phyloP scores from a whole-genome alignment of 768 basidiomycete species.

The Aureoboletus auriporus region DNA sequence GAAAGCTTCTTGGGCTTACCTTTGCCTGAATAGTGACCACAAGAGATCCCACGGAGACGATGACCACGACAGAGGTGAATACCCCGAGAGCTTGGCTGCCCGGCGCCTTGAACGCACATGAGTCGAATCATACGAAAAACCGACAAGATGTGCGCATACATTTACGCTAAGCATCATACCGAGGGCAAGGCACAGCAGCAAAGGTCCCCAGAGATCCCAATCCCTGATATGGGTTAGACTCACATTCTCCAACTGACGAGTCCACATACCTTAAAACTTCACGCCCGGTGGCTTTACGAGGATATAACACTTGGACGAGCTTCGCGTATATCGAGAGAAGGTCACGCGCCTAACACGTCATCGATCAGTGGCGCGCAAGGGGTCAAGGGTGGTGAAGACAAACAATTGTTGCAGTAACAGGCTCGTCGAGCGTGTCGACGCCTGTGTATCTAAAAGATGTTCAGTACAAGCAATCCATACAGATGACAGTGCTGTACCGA shows the following conservation, averaged over 20 bases:
- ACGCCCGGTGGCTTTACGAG: constrained; percentile 65
- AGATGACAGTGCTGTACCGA: constrained; percentile 42
- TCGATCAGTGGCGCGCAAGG: constrained; percentile 5
- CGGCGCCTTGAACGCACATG: constrained; percentile 59
- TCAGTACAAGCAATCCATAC: constrained; percentile 13
- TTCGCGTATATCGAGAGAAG: constrained; percentile 88
- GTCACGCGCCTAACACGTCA: constrained; percentile 67
- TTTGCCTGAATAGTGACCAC: constrained; percentile 96
- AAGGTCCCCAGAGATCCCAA: constrained; percentile 98
- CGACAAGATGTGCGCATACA: constrained; percentile 38
- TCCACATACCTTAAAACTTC: constrained; percentile 71
- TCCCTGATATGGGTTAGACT: constrained; percentile 50
- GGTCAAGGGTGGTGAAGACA: constrained; percentile 27
- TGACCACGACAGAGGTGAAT: constrained; percentile 92
- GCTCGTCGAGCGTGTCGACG: constrained; percentile 88
- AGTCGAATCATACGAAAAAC: background rate
- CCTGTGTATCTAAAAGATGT: constrained; percentile 58
- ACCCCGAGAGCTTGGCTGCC: constrained; percentile 77
- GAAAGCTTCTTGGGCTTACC: constrained; percentile 36
- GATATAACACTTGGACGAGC: constrained; percentile 90
- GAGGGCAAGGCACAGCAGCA: constrained; percentile 75
- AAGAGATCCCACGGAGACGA: constrained; percentile 87
- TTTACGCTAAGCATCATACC: constrained; percentile 85
- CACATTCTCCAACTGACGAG: background rate
- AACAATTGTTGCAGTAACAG: constrained; percentile 85